Evolutionary conservation across 1,284 basidiomycete genomes (phyloP), one percentile per base, ranked within the genome.

Genomic region (Stereum hirsutum): DNA sequence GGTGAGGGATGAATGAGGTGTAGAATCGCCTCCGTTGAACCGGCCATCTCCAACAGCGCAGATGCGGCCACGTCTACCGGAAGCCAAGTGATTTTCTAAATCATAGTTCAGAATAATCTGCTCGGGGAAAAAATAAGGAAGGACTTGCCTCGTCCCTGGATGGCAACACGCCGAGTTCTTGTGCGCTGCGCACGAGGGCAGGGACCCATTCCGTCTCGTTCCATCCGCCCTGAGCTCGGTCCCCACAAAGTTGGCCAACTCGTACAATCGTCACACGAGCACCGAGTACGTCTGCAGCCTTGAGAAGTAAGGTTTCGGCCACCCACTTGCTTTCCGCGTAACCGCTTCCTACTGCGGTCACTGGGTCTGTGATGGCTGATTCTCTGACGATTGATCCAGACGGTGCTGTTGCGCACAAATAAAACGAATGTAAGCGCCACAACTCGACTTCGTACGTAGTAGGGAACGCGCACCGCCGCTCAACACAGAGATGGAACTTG

Each of bases 121-220:
- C 19, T 25, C 1, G 27, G 20, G 5, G 10, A 3, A 8, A 5
- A 33, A 17, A 26, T 14, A 26, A 24, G 24, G 26, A 30, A 24
- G 12, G 11, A 11, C 15, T 24, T 30, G 33, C 44, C 31, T 41
- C 39, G 28, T 33, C 15, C 10, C 21, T 11, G 6, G 4, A 5
- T 10, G 44, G 44, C 2, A 45, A 11, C 8, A 12, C n/a, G 12
- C 39, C 39, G 14, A 41, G 24, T 8, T 21, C 11, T 21, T 36
- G 39, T 25, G 30, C 23, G 7, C 17, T 8, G 12, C 19, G 26
- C 17, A 72, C 57, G 4, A 73, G 54, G 34, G 59, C 55, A 0
- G 70, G 70, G 10, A 71, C 54, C 69, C 70, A 72, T 39, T 74
- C 70, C 15, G 52, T 57, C 36, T 56, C 52, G 35, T 62, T 65